These are phyloP conservation scores for Ophiocordyceps australis DNA, from an alignment of 2,329 filamentous ascomycete genomes.

Conservation along the genomic window DNA sequence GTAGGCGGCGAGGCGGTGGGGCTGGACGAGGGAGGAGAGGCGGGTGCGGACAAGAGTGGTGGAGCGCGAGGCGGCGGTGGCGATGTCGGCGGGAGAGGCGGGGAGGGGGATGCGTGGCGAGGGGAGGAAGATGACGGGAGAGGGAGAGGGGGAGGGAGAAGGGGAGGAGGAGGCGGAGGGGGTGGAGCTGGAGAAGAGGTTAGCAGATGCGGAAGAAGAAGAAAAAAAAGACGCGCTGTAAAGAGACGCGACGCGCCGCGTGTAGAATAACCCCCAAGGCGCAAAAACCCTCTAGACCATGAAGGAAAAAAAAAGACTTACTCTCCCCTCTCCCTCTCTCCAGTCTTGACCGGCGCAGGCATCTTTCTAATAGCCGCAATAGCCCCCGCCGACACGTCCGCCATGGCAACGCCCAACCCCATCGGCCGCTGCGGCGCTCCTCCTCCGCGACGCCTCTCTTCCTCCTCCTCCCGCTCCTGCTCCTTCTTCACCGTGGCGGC, in stretches of 20 bases:
- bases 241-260: too few species aligned
- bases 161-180: constrained; percentile 18
- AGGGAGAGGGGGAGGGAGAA: constrained; percentile 28
- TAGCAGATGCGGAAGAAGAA: constrained; percentile 21
- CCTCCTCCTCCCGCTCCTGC: constrained; percentile 30
- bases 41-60: constrained; percentile 48
- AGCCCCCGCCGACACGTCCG: too few species aligned
- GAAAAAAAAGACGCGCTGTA: too few species aligned
- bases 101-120: constrained; percentile 51
- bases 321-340: too few species aligned
- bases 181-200: neutral
- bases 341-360: too few species aligned
- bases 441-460: too few species aligned
- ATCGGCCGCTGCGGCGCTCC: too few species aligned
- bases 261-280: too few species aligned
- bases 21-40: constrained; percentile 43
- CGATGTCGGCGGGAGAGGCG: constrained; percentile 63
- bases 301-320: too few species aligned
- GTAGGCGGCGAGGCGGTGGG: constrained; percentile 47
- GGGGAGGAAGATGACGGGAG: constrained; percentile 33
- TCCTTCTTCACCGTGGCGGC: neutral
- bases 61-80: constrained; percentile 55
- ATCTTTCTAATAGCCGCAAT: too few species aligned
- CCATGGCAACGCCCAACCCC: too few species aligned
- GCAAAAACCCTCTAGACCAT: too few species aligned